These are phyloP conservation scores for Citrus sp. DNA, from an alignment of 345 rosid species.

Conservation along the genomic window DNA sequence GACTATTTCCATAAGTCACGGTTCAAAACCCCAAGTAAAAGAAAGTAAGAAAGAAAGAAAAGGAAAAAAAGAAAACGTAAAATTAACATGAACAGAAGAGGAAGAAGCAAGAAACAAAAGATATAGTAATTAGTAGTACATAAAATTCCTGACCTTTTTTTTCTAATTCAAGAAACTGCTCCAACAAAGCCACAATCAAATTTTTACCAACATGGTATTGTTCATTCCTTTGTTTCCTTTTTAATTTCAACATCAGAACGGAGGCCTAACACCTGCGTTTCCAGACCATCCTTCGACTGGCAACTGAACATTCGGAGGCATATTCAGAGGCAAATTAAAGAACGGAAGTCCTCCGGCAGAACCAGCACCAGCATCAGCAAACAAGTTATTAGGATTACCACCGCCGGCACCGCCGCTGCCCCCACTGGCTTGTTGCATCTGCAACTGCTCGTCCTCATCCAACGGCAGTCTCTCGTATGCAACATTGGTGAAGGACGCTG, in stretches of 20 bases:
- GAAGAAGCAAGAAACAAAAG: constrained; percentile 13
- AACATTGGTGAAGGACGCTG: constrained; percentile 87
- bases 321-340: constrained; percentile 75
- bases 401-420: constrained; percentile 38
- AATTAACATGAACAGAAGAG: constrained; percentile 24
- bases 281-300: constrained; percentile 85
- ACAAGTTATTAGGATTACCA: constrained; percentile 39
- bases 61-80: constrained; percentile 11
- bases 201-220: neutral
- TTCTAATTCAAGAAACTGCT: constrained; percentile 1
- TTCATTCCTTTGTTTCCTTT: too few species aligned
- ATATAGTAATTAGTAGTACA: constrained; percentile 3
- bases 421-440: constrained; percentile 54
- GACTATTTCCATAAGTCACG: constrained; percentile 25
- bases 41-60: neutral
- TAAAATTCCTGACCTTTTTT: constrained; percentile 28
- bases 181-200: constrained; percentile 4
- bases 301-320: constrained; percentile 66
- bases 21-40: constrained; percentile 13
- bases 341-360: constrained; percentile 77
- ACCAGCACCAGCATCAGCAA: constrained; percentile 34
- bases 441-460: constrained; percentile 80
- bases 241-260: constrained; percentile 47
- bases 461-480: constrained; percentile 91
- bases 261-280: constrained; percentile 58